A percentile compares a stretch with the other conserved stretches of the same genome.
Conservation (phyloP, 2,329 filamentous ascomycete species). For the Pleurostoma richardsiae region DNA sequence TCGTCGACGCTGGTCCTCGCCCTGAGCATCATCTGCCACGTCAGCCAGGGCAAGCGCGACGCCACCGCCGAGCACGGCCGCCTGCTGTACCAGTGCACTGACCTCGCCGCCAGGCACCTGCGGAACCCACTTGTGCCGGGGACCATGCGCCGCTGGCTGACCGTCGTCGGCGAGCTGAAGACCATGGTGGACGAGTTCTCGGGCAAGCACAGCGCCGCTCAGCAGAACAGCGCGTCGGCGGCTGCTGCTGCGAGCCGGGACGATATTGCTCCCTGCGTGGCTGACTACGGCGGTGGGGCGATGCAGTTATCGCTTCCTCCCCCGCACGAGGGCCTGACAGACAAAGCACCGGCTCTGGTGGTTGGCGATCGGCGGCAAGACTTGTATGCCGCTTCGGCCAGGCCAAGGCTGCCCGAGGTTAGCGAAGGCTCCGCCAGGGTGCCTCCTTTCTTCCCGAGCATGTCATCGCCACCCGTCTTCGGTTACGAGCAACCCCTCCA, state of each 20-base stretch:
- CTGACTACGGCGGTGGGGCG: background rate
- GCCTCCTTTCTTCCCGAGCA: background rate
- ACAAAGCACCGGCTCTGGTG: background rate
- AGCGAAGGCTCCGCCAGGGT: background rate
- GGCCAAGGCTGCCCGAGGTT: background rate
- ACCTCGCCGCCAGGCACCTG: constrained; percentile 21
- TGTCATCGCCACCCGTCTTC: background rate
- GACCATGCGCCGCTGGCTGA: constrained; percentile 27
- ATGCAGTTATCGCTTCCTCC: background rate
- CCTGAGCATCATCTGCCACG: constrained; percentile 26
- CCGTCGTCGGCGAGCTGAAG: constrained; percentile 26
- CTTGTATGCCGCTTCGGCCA: background rate
- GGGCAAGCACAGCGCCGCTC: background rate
- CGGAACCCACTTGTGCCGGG: constrained; percentile 27
- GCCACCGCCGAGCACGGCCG: constrained; percentile 20
- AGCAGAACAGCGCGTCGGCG: background rate
- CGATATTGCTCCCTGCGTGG: background rate
- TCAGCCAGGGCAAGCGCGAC: constrained; percentile 13
- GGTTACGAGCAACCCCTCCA: background rate
- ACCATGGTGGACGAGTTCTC: constrained; percentile 10
- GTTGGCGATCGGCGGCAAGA: background rate
- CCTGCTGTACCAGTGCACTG: constrained; percentile 25
- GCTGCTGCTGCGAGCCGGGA: background rate
- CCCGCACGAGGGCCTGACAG: background rate
- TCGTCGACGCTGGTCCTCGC: constrained; percentile 28